These are phyloP conservation scores for Serendipita sp. DNA, from an alignment of 768 basidiomycete species.

Conservation along the genomic window DNA sequence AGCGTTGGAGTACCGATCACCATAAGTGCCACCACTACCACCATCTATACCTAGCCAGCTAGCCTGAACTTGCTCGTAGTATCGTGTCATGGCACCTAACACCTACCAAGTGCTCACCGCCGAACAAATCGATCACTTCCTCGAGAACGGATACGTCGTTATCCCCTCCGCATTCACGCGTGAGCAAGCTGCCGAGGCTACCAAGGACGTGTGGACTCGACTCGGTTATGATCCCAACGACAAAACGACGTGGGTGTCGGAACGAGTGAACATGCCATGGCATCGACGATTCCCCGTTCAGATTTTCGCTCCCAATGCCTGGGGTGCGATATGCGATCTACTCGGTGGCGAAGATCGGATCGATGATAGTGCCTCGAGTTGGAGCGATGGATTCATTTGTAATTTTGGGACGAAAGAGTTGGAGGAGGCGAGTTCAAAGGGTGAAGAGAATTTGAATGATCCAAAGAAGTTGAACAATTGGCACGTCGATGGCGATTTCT, in stretches of 20 bases:
- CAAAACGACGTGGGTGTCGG: slow-evolving; percentile 39
- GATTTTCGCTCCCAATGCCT: slow-evolving; percentile 39
- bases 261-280: slow-evolving; percentile 36
- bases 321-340: slow-evolving; percentile 44
- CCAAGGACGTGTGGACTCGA: slow-evolving; percentile 34
- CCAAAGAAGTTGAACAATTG: slow-evolving; percentile 40
- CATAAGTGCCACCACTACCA: too few species aligned
- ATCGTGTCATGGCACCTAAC: background rate
- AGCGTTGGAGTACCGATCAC: too few species aligned
- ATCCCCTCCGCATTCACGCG: slow-evolving; percentile 37
- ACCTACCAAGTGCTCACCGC: slow-evolving; percentile 3
- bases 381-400: slow-evolving; percentile 48
- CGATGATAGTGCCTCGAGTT: slow-evolving; percentile 28
- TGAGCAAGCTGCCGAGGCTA: slow-evolving; percentile 35
- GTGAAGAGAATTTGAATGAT: slow-evolving; percentile 29
- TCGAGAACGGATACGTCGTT: slow-evolving; percentile 38
- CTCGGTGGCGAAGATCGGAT: slow-evolving; percentile 45
- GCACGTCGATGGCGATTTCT: slow-evolving; percentile 25
- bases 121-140: slow-evolving; percentile 36
- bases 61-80: background rate
- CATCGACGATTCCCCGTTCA: slow-evolving; percentile 30
- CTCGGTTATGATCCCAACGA: slow-evolving; percentile 36
- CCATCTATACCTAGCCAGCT: background rate
- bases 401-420: slow-evolving; percentile 36
- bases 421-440: slow-evolving; percentile 14